These are phyloP conservation scores for Elsinoe australis DNA, from an alignment of 2,329 filamentous ascomycete species.

Conservation along the genomic window DNA sequence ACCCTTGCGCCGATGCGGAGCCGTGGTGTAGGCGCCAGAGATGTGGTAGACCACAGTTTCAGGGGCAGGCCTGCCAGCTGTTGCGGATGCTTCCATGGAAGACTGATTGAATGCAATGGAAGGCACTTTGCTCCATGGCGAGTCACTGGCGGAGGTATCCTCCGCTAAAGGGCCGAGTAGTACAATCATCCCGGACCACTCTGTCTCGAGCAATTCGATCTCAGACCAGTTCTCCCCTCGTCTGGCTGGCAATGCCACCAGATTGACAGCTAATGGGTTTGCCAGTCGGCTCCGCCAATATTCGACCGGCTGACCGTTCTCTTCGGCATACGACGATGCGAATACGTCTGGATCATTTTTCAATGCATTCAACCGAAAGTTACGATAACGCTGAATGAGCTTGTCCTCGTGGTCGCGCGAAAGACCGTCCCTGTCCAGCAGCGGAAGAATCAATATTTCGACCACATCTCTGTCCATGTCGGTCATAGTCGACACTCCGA, in stretches of 20 bases:
- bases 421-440: constrained; percentile 14
- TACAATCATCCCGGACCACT: constrained; percentile 27
- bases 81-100: neutral
- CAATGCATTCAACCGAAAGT: constrained; percentile 26
- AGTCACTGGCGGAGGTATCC: constrained; percentile 9
- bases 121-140: constrained; percentile 15
- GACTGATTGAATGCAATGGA: constrained; percentile 21
- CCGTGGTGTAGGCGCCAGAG: constrained; percentile 28
- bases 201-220: constrained; percentile 14
- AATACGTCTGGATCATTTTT: constrained; percentile 27
- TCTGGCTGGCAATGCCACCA: constrained; percentile 21
- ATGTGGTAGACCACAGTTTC: constrained; percentile 18
- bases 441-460: constrained; percentile 18
- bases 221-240: neutral
- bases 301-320: constrained; percentile 21
- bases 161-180: constrained; percentile 23
- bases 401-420: neutral
- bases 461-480: too few relatives aligned
- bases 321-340: constrained; percentile 27
- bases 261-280: constrained; percentile 25
- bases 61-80: neutral
- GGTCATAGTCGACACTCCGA: too few relatives aligned
- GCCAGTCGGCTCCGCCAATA: constrained; percentile 24
- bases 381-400: constrained; percentile 18
- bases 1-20: constrained; percentile 24